Percentiles rank a stretch among this genome's conserved stretches.
These are phyloP conservation scores for Marasmius fiardii DNA, from an alignment of 1,284 basidiomycete genomes.

Conservation along the genomic window DNA sequence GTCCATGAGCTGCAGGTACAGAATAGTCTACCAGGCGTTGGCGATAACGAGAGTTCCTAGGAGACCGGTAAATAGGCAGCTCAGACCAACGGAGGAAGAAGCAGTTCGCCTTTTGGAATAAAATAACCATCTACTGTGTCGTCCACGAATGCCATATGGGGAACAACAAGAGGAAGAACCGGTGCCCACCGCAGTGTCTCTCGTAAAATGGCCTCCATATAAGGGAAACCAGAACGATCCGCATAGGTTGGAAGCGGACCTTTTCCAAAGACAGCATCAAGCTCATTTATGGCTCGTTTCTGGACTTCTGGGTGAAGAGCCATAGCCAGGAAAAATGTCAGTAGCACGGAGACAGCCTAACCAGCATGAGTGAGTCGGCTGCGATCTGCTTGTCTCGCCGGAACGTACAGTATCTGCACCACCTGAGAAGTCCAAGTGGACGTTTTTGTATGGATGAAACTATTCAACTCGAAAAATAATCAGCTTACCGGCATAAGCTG, in stretches of 20 bases:
- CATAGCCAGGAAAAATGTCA: conserved; percentile 2
- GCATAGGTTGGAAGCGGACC: not conserved
- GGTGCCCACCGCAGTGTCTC: too few relatives aligned
- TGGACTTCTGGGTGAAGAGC: conserved; percentile 3
- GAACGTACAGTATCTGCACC: not conserved
- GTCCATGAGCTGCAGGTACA: too few relatives aligned
- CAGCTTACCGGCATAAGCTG: too few relatives aligned
- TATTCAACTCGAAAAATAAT: too few relatives aligned
- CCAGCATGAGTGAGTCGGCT: not conserved
- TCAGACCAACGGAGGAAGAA: conserved; percentile 5
- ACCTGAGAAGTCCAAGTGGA: too few relatives aligned
- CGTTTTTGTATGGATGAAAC: too few relatives aligned
- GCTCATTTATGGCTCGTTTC: conserved; percentile 1
- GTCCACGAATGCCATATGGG: not conserved
- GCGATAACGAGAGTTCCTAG: not conserved
- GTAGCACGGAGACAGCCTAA: not conserved
- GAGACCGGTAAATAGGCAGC: conserved; percentile 9
- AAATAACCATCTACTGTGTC: conserved; percentile 4
- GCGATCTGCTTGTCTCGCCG: not conserved
- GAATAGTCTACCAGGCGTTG: not conserved
- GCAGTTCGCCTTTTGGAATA: too few relatives aligned
- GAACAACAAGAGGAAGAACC: conserved; percentile 3
- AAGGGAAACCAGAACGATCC: conserved; percentile 3
- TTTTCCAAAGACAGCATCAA: conserved; percentile 6
- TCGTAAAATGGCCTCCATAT: conserved; percentile 3